phyloP scores from a whole-genome alignment of 441 rosid genomes.

The Omphalea diandra region DNA sequence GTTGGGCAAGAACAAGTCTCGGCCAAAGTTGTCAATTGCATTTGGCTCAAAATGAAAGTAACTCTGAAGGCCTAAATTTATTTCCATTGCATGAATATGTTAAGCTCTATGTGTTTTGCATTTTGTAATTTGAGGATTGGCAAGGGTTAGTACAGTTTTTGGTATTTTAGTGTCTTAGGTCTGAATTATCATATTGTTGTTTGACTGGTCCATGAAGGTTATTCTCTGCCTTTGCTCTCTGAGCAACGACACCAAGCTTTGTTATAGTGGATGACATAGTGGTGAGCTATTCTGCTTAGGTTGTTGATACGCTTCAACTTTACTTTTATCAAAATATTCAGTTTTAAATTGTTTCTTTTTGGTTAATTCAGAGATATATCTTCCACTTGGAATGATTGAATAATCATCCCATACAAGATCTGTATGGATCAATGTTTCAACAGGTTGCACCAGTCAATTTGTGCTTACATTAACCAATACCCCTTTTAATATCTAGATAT shows the following conservation, averaged over 20 bases:
- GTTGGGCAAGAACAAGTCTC: slow-evolving; percentile 88
- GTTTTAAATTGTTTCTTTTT: background rate
- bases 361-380: too few relatives aligned
- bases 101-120: background rate
- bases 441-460: too few relatives aligned
- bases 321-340: background rate
- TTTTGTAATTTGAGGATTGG: slow-evolving; percentile 3
- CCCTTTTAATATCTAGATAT: too few relatives aligned
- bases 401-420: too few relatives aligned
- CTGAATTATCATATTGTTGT: too few relatives aligned
- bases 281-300: background rate
- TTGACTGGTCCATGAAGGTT: too few relatives aligned
- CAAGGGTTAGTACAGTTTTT: background rate
- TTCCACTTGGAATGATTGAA: too few relatives aligned
- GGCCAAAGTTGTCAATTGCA: slow-evolving; percentile 89
- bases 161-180: background rate
- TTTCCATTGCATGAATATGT: slow-evolving; percentile 5
- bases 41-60: slow-evolving; percentile 72
- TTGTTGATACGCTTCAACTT: background rate
- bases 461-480: too few relatives aligned
- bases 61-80: background rate
- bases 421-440: too few relatives aligned
- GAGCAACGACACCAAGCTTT: background rate
- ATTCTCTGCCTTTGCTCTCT: too few relatives aligned
- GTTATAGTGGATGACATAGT: background rate